A percentile compares a stretch with the other conserved stretches of the same genome.
Conservation (phyloP, 1,284 basidiomycete species). For the Pseudozyma sp. region DNA sequence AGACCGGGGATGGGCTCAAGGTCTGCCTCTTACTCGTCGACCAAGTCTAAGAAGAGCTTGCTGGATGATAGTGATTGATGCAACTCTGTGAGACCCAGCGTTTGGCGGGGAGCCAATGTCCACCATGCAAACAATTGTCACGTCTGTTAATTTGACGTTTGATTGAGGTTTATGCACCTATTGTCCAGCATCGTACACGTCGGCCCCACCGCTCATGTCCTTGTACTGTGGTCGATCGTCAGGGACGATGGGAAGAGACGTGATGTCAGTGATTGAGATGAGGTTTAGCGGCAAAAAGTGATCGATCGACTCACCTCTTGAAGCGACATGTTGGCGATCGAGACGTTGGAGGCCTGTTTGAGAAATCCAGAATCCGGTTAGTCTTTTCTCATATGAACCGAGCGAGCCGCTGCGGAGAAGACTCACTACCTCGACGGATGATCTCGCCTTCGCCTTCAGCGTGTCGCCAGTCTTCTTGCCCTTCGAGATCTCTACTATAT, state of each 20-base stretch:
- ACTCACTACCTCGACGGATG: slow-evolving; percentile 43
- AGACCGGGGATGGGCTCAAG: slow-evolving; percentile 40
- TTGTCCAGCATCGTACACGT: slow-evolving; percentile 52
- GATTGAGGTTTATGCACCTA: slow-evolving; percentile 4
- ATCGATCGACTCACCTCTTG: slow-evolving; percentile 33
- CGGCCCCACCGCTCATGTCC: slow-evolving; percentile 49
- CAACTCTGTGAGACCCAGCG: background rate
- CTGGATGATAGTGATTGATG: slow-evolving; percentile 47
- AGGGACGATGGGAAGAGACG: background rate
- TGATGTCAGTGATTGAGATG: background rate
- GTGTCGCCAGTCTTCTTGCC: slow-evolving; percentile 17
- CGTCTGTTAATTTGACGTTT: background rate
- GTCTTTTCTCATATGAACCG: background rate
- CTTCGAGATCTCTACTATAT: slow-evolving; percentile 22
- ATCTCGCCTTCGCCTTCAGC: slow-evolving; percentile 37
- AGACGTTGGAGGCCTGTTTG: slow-evolving; percentile 45
- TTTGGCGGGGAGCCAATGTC: too few species aligned
- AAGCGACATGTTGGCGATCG: slow-evolving; percentile 50
- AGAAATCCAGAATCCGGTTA: background rate
- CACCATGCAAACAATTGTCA: slow-evolving; percentile 2
- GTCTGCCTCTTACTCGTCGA: slow-evolving; percentile 40
- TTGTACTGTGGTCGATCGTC: slow-evolving; percentile 32
- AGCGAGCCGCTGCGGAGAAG: background rate
- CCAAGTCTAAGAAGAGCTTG: slow-evolving; percentile 41
- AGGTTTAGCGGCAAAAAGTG: too few species aligned